These are phyloP conservation scores for Exophiala mesophila DNA, from an alignment of 2,329 filamentous ascomycete genomes.

Conservation along the genomic window DNA sequence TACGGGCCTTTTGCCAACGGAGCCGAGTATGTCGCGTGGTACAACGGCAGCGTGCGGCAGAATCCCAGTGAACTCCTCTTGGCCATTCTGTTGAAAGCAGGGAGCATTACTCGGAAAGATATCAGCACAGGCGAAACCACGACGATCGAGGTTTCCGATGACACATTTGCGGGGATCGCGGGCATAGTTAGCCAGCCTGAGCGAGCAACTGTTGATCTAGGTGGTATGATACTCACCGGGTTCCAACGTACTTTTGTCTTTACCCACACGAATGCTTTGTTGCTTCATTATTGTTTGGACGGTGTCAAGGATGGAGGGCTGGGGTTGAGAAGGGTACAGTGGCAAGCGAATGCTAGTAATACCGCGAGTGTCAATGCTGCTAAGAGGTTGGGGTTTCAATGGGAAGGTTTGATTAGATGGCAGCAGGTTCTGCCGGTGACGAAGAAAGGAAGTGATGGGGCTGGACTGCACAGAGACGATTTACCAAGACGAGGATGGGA, in stretches of 20 bases:
- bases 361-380: constrained; percentile 28
- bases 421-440: constrained; percentile 22
- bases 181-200: constrained; percentile 5
- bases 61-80: constrained; percentile 1
- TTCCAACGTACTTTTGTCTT: constrained; percentile 36
- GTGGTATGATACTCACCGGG: constrained; percentile 32
- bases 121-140: not conserved
- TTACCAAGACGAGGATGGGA: constrained; percentile 1
- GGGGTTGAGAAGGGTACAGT: constrained; percentile 32
- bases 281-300: constrained; percentile 32
- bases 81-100: constrained; percentile 8
- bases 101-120: not conserved
- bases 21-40: not conserved
- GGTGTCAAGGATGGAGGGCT: constrained; percentile 21
- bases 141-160: not conserved
- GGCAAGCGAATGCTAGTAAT: constrained; percentile 24
- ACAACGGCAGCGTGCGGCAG: not conserved
- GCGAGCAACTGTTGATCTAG: not conserved
- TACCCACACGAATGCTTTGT: constrained; percentile 32
- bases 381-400: constrained; percentile 33
- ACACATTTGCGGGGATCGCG: constrained; percentile 8
- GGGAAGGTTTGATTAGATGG: constrained; percentile 33
- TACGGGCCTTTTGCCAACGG: constrained; percentile 1
- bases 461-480: not conserved
- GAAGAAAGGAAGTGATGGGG: not conserved